These are phyloP conservation scores for Schizochytrium sp. DNA, from an alignment of 108 stramenopile genomes.

Conservation along the genomic window DNA sequence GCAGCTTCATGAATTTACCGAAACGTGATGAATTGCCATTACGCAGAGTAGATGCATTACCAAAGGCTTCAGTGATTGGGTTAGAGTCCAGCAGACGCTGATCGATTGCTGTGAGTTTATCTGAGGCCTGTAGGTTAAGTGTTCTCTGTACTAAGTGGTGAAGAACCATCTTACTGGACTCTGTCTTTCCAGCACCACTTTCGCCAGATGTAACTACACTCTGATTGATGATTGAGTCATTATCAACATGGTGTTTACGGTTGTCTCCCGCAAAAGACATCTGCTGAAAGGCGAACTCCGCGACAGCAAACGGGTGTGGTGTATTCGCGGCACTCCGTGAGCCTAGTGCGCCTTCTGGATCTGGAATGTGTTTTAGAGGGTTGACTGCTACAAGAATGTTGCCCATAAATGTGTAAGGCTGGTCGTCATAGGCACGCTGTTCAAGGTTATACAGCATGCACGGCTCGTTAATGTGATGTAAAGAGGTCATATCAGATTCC, in stretches of 20 bases:
- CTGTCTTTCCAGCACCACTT: conserved; percentile 65
- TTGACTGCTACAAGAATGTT: conserved; percentile 65
- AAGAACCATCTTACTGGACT: conserved; percentile 53
- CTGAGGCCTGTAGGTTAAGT: too few relatives aligned
- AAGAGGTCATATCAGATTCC: conserved; percentile 63
- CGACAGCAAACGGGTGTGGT: conserved; percentile 59
- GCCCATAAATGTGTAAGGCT: conserved; percentile 67
- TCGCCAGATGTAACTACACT: conserved; percentile 51
- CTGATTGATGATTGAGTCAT: conserved; percentile 49
- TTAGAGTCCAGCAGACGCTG: conserved; percentile 16
- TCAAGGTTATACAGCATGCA: conserved; percentile 65
- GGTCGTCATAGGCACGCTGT: conserved; percentile 23
- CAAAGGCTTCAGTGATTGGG: conserved; percentile 59
- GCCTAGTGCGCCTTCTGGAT: conserved; percentile 20
- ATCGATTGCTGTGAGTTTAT: neutral
- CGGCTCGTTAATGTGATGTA: conserved; percentile 66
- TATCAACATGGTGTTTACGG: neutral
- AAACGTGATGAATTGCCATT: conserved; percentile 64
- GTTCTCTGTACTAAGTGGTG: conserved; percentile 48
- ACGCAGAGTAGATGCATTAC: conserved; percentile 54
- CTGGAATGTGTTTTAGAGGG: conserved; percentile 55
- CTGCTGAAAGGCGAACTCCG: conserved; percentile 54
- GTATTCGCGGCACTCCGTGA: neutral
- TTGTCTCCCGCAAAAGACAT: conserved; percentile 45
- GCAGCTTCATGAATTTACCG: conserved; percentile 63